Percentiles rank a stretch among this genome's conserved stretches.
Conservation (phyloP, 2,329 filamentous ascomycete genomes). For the Exserohilum rostratum region DNA sequence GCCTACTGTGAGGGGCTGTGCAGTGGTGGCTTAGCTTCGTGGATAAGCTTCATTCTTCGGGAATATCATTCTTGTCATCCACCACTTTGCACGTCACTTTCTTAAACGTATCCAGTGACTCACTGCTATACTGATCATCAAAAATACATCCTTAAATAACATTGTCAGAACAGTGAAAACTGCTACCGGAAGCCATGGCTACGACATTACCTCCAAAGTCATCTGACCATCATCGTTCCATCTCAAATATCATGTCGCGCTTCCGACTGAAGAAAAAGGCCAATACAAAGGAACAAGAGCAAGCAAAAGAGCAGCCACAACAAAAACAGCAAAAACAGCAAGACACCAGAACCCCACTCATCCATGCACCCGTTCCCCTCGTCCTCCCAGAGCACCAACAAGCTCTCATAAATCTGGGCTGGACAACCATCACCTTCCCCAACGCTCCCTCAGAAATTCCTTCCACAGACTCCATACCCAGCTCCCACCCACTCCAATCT, state of each 20-base stretch:
- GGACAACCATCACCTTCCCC: slow-evolving; percentile 46
- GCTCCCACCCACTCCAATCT: slow-evolving; percentile 36
- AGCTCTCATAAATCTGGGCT: slow-evolving; percentile 40
- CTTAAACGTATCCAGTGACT: not conserved
- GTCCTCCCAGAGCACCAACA: slow-evolving; percentile 42
- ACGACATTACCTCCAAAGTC: slow-evolving; percentile 19
- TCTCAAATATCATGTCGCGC: slow-evolving; percentile 39
- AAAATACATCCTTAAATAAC: not conserved
- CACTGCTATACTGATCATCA: not conserved
- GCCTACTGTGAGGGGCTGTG: slow-evolving; percentile 27
- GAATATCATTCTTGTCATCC: too few relatives aligned
- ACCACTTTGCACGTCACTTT: not conserved
- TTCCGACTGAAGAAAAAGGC: slow-evolving; percentile 28
- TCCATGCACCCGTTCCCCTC: slow-evolving; percentile 34
- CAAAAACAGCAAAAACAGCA: not conserved
- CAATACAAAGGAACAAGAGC: not conserved
- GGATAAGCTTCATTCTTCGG: slow-evolving; percentile 7
- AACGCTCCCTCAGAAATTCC: slow-evolving; percentile 5
- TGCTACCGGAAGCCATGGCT: slow-evolving; percentile 21
- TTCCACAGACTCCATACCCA: not conserved
- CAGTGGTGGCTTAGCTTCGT: slow-evolving; percentile 26
- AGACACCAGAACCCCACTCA: slow-evolving; percentile 31
- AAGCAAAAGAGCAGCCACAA: not conserved
- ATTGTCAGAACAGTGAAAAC: not conserved
- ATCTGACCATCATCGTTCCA: slow-evolving; percentile 26